Conservation (phyloP, 441 rosid genomes). For the Bocquillonia castaneifolia region DNA sequence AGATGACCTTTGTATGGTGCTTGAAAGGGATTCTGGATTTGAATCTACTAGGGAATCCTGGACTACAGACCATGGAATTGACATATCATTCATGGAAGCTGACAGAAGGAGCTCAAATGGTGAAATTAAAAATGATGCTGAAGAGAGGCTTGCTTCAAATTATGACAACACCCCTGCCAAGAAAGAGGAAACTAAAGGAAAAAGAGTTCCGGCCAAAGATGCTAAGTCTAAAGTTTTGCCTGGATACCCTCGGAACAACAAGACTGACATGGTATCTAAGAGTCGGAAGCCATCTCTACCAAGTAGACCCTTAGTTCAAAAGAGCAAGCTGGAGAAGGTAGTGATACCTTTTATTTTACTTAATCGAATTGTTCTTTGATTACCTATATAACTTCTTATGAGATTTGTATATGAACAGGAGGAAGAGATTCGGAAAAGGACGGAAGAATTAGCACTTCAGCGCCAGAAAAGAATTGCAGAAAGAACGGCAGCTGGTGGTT, state of each 20-base stretch:
- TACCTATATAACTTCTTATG: conserved; percentile 3
- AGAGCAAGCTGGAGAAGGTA: conserved; percentile 79
- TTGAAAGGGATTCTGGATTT: conserved; percentile 43
- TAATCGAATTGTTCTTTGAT: conserved; percentile 8
- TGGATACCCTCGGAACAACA: conserved; percentile 33
- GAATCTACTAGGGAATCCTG: conserved; percentile 43
- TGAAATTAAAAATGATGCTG: conserved; percentile 25
- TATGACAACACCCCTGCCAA: conserved; percentile 26
- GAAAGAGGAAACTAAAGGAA: conserved; percentile 34
- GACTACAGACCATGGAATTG: conserved; percentile 47
- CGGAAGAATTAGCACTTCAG: conserved; percentile 55
- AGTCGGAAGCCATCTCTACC: conserved; percentile 43
- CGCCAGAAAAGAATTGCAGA: conserved; percentile 82
- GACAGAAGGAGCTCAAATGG: conserved; percentile 34
- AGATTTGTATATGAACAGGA: conserved; percentile 41
- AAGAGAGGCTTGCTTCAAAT: conserved; percentile 32
- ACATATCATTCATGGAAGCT: conserved; percentile 52
- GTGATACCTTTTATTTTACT: conserved; percentile 3
- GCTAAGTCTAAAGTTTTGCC: conserved; percentile 33
- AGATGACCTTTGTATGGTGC: conserved; percentile 59
- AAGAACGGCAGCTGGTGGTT: conserved; percentile 55
- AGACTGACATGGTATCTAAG: conserved; percentile 31
- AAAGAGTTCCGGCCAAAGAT: conserved; percentile 38
- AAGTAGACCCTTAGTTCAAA: conserved; percentile 51
- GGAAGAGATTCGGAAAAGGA: conserved; percentile 65